Evolutionary conservation across 1,139 yeast genomes (phyloP).

Genomic region (Geotrichum cucujoidarum): DNA sequence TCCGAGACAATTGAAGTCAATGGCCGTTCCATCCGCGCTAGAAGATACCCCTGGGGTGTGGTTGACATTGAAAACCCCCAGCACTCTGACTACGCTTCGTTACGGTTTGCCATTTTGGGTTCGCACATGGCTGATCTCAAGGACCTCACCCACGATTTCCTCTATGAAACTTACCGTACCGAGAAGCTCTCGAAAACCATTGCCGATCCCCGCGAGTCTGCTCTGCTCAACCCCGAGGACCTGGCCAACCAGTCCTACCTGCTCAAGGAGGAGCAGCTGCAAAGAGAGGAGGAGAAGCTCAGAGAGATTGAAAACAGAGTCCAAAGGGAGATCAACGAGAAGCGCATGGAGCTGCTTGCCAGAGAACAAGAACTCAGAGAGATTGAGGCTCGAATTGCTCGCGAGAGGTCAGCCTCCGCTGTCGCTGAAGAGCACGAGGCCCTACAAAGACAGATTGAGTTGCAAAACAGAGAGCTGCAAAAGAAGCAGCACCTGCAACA

Average conservation of each 20-base stretch:
- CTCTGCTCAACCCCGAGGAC: constrained; percentile 38
- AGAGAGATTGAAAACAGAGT: constrained; percentile 53
- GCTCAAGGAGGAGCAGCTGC: constrained; percentile 41
- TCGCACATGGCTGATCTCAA: constrained; percentile 85
- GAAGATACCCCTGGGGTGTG: constrained; percentile 89
- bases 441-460: constrained; percentile 16
- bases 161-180: constrained; percentile 88
- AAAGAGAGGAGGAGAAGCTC: constrained; percentile 35
- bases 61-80: constrained; percentile 80
- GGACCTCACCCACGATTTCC: constrained; percentile 84
- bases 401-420: constrained; percentile 23
- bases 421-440: constrained; percentile 16
- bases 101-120: constrained; percentile 74
- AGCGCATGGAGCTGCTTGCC: constrained; percentile 77
- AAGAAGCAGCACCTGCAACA: constrained; percentile 5
- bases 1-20: constrained; percentile 56
- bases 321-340: constrained; percentile 78
- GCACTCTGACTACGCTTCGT: constrained; percentile 68
- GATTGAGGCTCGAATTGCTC: constrained; percentile 66
- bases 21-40: constrained; percentile 63
- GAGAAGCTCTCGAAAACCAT: constrained; percentile 56
- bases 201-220: constrained; percentile 25
- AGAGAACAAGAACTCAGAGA: constrained; percentile 85
- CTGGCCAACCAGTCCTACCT: constrained; percentile 39
- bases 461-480: constrained; percentile 13